Evolutionary conservation across 257 asterid genomes (phyloP).

Genomic region (Solanum pimpinellifolium): DNA sequence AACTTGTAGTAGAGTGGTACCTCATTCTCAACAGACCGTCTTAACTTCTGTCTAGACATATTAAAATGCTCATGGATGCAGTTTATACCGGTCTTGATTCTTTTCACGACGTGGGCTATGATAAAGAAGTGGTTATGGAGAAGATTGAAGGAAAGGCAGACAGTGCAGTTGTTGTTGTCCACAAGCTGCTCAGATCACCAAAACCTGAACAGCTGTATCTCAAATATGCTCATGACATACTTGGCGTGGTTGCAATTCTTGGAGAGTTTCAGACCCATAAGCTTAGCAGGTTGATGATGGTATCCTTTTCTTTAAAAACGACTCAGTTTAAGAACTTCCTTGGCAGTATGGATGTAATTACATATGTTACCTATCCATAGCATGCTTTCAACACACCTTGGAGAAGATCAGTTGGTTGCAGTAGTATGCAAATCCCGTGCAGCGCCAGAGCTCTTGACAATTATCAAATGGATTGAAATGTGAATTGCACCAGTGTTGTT

Average conservation of each 20-base stretch:
- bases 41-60: neutral
- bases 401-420: conserved; percentile 53
- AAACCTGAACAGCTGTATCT: neutral
- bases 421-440: conserved; percentile 36
- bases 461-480: conserved; percentile 1
- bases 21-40: neutral
- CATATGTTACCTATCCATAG: conserved; percentile 11
- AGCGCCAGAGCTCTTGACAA: conserved; percentile 21
- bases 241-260: conserved; percentile 57
- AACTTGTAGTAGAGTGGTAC: neutral
- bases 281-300: conserved; percentile 45
- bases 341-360: neutral
- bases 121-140: conserved; percentile 3
- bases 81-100: conserved; percentile 11
- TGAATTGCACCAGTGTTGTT: conserved; percentile 5
- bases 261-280: conserved; percentile 32
- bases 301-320: neutral
- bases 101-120: neutral
- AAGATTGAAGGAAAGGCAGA: conserved; percentile 18
- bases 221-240: conserved; percentile 9
- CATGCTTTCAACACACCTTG: conserved; percentile 44
- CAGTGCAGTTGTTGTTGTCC: conserved; percentile 39
- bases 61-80: conserved; percentile 7
- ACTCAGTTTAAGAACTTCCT: neutral
- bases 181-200: conserved; percentile 14